Conservation (phyloP, 495 filamentous ascomycete species). For the Talaromyces liani region DNA sequence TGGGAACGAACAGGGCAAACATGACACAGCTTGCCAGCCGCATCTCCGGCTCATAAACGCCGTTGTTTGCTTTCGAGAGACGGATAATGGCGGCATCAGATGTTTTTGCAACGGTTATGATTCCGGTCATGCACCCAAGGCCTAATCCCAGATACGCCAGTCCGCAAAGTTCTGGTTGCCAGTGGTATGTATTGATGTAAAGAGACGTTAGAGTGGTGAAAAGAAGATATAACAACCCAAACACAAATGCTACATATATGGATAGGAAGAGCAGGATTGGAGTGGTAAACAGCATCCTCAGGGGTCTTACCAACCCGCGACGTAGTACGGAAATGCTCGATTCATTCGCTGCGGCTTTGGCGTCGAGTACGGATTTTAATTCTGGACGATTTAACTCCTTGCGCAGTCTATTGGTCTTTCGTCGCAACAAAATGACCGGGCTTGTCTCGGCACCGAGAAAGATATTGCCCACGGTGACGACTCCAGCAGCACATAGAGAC, state of each 20-base stretch:
- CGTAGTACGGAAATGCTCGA: slow-evolving; percentile 16
- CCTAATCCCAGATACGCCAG: slow-evolving; percentile 9
- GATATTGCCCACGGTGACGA: slow-evolving; percentile 27
- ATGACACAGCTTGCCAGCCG: slow-evolving; percentile 6
- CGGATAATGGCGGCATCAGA: slow-evolving; percentile 6
- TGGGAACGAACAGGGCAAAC: slow-evolving; percentile 15
- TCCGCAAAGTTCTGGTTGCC: slow-evolving; percentile 5
- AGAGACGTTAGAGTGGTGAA: slow-evolving; percentile 10
- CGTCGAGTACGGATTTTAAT: slow-evolving; percentile 17
- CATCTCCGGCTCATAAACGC: slow-evolving; percentile 4
- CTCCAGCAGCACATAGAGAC: slow-evolving; percentile 38
- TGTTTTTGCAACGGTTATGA: slow-evolving; percentile 2
- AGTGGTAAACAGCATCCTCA: slow-evolving; percentile 5
- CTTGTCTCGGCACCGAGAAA: slow-evolving; percentile 45
- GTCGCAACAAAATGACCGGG: slow-evolving; percentile 39
- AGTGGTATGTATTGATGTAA: slow-evolving; percentile 9
- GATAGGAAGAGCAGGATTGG: slow-evolving; percentile 9
- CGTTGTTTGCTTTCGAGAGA: slow-evolving; percentile 4
- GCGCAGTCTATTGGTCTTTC: slow-evolving; percentile 38
- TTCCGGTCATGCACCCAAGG: neutral
- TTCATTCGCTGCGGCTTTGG: slow-evolving; percentile 11
- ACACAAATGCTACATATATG: slow-evolving; percentile 9
- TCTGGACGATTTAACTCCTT: slow-evolving; percentile 28
- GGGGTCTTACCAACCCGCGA: neutral
- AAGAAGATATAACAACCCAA: slow-evolving; percentile 10